phyloP scores from a whole-genome alignment of 2,329 filamentous ascomycete genomes.

The Sporothrix pallida region DNA sequence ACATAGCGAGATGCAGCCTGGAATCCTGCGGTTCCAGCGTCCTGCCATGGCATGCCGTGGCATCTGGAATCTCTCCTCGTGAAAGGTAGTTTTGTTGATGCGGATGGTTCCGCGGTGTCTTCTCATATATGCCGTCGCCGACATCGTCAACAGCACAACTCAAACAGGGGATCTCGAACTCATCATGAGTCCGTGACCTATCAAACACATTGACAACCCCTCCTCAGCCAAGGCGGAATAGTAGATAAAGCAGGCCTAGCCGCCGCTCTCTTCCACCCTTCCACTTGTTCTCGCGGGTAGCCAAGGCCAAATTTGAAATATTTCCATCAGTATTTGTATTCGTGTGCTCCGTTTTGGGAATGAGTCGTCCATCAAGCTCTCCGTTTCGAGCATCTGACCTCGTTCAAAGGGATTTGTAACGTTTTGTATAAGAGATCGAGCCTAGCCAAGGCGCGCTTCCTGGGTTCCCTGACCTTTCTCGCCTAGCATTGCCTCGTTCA shows the following conservation, averaged over 20 bases:
- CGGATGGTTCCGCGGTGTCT: not conserved
- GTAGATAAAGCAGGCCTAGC: slow-evolving; percentile 22
- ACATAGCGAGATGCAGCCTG: slow-evolving; percentile 20
- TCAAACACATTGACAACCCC: not conserved
- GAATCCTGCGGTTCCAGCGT: not conserved
- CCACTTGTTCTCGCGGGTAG: not conserved
- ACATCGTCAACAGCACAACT: not conserved
- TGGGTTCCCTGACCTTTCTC: not conserved
- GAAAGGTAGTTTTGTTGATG: not conserved
- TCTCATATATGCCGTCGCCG: not conserved
- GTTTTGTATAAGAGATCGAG: not conserved
- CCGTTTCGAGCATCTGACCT: not conserved
- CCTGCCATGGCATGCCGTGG: not conserved
- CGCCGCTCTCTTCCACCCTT: not conserved
- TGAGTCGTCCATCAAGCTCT: not conserved
- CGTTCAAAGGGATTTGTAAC: not conserved
- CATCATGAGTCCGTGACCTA: too few species aligned
- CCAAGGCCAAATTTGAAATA: slow-evolving; percentile 9
- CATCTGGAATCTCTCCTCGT: slow-evolving; percentile 4
- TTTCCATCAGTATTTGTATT: slow-evolving; percentile 1
- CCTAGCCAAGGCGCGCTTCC: not conserved
- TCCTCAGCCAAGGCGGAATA: slow-evolving; percentile 17
- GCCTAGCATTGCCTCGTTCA: slow-evolving; percentile 2
- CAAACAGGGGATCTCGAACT: not conserved
- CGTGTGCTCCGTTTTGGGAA: not conserved